Conservation (phyloP, 2,329 filamentous ascomycete species). For the Curvularia eragrostidis region DNA sequence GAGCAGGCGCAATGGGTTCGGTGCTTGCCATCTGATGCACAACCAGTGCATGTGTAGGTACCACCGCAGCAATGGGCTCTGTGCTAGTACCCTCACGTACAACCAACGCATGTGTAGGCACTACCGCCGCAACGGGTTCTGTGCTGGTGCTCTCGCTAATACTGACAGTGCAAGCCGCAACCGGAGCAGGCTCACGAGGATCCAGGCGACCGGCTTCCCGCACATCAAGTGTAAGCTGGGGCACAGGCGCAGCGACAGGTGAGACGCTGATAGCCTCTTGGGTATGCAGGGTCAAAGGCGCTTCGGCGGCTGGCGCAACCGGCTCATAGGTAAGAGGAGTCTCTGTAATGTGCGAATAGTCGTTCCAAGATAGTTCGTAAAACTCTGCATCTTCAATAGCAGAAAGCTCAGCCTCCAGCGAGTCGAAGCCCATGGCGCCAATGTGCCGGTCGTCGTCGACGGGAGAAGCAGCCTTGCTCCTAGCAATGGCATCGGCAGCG, state of each 20-base stretch:
- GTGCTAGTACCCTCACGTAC: not conserved
- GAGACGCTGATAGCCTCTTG: slow-evolving; percentile 6
- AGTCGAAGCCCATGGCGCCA: slow-evolving; percentile 11
- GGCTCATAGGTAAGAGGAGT: slow-evolving; percentile 8
- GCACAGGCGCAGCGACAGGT: slow-evolving; percentile 3
- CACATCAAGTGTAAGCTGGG: not conserved
- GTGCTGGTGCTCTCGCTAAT: not conserved
- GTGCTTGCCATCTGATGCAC: not conserved
- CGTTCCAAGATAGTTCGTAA: slow-evolving; percentile 15
- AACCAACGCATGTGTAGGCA: not conserved
- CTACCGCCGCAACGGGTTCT: not conserved
- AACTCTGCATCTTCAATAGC: slow-evolving; percentile 13
- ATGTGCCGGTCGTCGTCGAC: slow-evolving; percentile 14
- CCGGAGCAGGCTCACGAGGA: not conserved
- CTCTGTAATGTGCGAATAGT: slow-evolving; percentile 14
- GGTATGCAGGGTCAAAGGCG: not conserved
- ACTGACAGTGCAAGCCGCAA: not conserved
- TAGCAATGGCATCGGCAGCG: slow-evolving; percentile 17
- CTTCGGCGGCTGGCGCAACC: slow-evolving; percentile 3
- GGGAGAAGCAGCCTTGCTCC: slow-evolving; percentile 21
- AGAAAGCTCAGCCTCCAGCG: slow-evolving; percentile 27
- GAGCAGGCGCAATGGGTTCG: slow-evolving; percentile 2
- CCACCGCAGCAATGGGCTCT: not conserved
- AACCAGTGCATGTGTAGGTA: too few species aligned
- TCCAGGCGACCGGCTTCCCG: slow-evolving; percentile 3